Base-by-base conservation (phyloP, 805 yeast genomes). In the Schwanniomyces sp. region DNA sequence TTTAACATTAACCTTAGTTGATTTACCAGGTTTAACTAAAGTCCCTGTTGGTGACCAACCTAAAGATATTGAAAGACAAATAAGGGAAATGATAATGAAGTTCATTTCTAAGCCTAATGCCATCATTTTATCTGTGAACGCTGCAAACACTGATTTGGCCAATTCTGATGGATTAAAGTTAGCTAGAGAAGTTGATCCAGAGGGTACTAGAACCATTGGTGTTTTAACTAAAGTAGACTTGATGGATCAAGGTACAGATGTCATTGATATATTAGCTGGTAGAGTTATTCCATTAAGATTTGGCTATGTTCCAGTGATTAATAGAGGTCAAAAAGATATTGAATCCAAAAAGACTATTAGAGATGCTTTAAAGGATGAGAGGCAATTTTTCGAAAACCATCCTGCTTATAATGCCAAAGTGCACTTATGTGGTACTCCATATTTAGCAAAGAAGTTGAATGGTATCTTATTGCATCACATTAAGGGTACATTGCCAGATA, bases 1-100 rank as follows among this genome's bases (percentile, higher is more conserved):
- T 40, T 76, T 92, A 54, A 91, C 97, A 16, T 80, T 92, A 64
- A 94, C 99, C 7, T 79, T 94, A 59, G 97, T 94, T 36, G 99
- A 94, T 72, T 79, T 94, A 61, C 99, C 99, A 8, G 99, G 99
- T 51, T 80, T 94, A 61, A 94, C 99, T 36, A 94, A 94, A 66
- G 99, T 94, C 34, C 99, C 99, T 4, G 97, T 94, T 47, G 99
- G 99, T 43, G 99, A 94, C 71, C 99, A 94, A 71, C 99, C 99
- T 46, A 86, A 88, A 59, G 99, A 94, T 68, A 94, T 94, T 55
- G 99, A 94, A 73, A 83, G 80, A 54, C 97, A 90, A 71, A 94
- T 94, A 61, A 85, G 91, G 62, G 96, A 91, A 54, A 86, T 94
- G 90, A 76, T 94, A 41, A 78, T 94, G 79, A 91, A 91, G 69